These are phyloP conservation scores for Termitomyces titanicus DNA, from an alignment of 768 basidiomycete species.

Conservation along the genomic window DNA sequence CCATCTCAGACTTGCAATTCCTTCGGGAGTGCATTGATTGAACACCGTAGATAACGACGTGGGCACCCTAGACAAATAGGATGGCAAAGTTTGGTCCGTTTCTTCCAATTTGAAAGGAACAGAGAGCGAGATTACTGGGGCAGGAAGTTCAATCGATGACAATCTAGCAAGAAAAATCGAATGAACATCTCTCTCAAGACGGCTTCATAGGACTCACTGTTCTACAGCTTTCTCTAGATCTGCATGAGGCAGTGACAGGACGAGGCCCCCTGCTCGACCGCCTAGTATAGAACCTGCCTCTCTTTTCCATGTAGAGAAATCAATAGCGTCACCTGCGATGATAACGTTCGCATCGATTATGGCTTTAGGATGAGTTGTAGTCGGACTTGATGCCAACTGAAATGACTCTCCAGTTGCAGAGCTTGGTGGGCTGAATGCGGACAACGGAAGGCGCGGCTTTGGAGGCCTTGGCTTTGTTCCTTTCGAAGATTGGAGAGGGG, in stretches of 20 bases:
- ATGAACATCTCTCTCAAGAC: not conserved
- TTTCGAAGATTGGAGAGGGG: conserved; percentile 33
- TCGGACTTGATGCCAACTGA: conserved; percentile 66
- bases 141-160: conserved; percentile 6
- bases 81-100: conserved; percentile 35
- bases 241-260: conserved; percentile 45
- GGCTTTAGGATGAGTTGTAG: conserved; percentile 54
- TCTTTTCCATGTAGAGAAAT: conserved; percentile 47
- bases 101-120: conserved; percentile 60
- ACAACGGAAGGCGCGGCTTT: conserved; percentile 69
- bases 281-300: conserved; percentile 45
- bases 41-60: conserved; percentile 59
- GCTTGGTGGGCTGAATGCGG: conserved; percentile 73
- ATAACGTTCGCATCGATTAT: conserved; percentile 71
- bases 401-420: conserved; percentile 64
- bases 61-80: conserved; percentile 37
- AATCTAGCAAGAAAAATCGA: conserved; percentile 13
- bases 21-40: conserved; percentile 41
- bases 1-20: conserved; percentile 57
- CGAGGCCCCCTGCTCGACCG: conserved; percentile 48
- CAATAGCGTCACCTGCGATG: conserved; percentile 33
- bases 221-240: conserved; percentile 41
- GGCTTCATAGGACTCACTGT: conserved; percentile 36
- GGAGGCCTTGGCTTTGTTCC: conserved; percentile 48
- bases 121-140: conserved; percentile 51